Evolutionary conservation across 1,284 basidiomycete species (phyloP), one percentile per base, ranked within the genome.

Genomic region (Wolfiporia cocos): DNA sequence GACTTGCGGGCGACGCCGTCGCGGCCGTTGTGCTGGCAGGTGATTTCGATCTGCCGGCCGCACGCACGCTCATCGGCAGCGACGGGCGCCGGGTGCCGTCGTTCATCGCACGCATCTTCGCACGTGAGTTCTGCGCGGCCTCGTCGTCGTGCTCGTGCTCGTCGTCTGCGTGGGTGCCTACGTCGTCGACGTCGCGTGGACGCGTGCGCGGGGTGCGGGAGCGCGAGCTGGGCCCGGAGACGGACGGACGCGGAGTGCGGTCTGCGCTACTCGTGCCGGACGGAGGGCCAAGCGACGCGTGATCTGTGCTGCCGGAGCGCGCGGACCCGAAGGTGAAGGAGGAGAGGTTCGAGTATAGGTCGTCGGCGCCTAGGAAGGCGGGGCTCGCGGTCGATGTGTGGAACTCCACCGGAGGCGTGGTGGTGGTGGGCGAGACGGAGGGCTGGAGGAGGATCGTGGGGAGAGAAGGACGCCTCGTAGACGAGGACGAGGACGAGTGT

Each of bases 101-200:
- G 51, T 70, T 69, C 42, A 70, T 68, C 11, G 70, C 69, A 22
- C 70, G 66, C 64, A 71, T 69, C 51, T 70, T 71, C 3, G 67
- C 63, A 37, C 69, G 59, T 22, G 51, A 61, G 23, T 57, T 50
- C 23, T 61, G 56, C 23, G 56, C 49, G 1, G 50, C 57, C 36
- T 62, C 57, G 31, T 64, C 65, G 47, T 66, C 63, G 30, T 61
- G 54, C n/a, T 52, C 53, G 30, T 61, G 54, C n/a, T 52, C 53
- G 26, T 62, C 57, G 11, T 55, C 54, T 5, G 42, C 33, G 51
- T 48, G 26, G 48, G 48, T 19, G 51, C 44, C 19, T 43, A 41
- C 20, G 39, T 43, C 34, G 45, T 49, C 34, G 5, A 37, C 28
- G 24, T 37, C 36, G 10, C 22, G 24, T 11, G 36, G 7, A 15